These are phyloP conservation scores for Helotiales sp. DNA, from an alignment of 2,329 filamentous ascomycete species.

Conservation along the genomic window DNA sequence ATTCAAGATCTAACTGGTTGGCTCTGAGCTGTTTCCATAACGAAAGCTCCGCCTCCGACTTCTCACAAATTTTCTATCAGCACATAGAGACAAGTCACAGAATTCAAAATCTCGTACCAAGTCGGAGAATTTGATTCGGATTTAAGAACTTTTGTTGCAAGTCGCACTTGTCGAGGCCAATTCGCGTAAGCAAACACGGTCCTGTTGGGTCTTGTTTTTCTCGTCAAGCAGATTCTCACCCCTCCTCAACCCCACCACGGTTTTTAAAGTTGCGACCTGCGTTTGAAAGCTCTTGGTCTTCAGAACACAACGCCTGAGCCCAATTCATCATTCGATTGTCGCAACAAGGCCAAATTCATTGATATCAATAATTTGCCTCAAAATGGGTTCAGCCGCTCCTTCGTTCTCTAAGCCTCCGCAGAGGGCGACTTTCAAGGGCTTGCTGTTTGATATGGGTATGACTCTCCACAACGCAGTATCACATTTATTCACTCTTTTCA, in stretches of 20 bases:
- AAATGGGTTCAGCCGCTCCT: conserved; percentile 28
- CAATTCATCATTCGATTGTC: not conserved
- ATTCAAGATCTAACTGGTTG: too few relatives aligned
- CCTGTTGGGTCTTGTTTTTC: conserved; percentile 13
- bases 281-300: conserved; percentile 14
- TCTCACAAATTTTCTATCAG: not conserved
- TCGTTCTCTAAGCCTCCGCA: conserved; percentile 25
- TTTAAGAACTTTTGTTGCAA: conserved; percentile 21
- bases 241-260: conserved; percentile 26
- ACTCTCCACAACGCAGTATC: not conserved
- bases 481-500: not conserved
- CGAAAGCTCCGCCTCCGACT: not conserved
- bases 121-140: not conserved
- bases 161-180: conserved; percentile 9
- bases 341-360: not conserved
- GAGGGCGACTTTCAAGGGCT: conserved; percentile 26
- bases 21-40: not conserved
- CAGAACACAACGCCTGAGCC: not conserved
- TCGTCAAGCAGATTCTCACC: conserved; percentile 17
- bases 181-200: conserved; percentile 8
- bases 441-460: conserved; percentile 65
- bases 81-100: not conserved
- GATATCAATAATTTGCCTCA: conserved; percentile 30
- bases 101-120: not conserved
- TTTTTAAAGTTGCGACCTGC: conserved; percentile 24